Evolutionary conservation across 805 yeast genomes (phyloP), one percentile per base, ranked within the genome.

Genomic region (Sporopachydermia lactativora): DNA sequence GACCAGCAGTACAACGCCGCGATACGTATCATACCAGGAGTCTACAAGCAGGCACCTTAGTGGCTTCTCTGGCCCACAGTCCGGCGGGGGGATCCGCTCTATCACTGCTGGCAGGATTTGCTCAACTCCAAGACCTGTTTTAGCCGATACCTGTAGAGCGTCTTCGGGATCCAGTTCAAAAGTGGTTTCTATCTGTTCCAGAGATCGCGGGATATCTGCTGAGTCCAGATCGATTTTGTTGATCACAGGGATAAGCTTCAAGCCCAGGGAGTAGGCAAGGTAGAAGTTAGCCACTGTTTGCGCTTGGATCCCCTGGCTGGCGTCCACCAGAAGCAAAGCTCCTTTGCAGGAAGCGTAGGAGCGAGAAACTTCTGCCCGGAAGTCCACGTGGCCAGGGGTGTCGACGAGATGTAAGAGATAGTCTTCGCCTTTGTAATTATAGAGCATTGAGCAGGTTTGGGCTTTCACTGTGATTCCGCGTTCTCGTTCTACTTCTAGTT

Each of bases 311-410:
- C 97, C 97, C 53, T 92, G 96, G 2, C 89, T 71, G 1, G 97
- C 97, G 64, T 92, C 98, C 2, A 89, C 94, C 16, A 89, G 59
- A 35, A 89, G 58, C 35, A 89, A 61, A 0, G 96, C 96, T 11
- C 97, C 97, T 31, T 88, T 94, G 64, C 96, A 92, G 0, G 96
- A 82, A 2, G 96, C 96, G 59, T 88, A 88, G 4, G 95, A 83
- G 49, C 97, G 62, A 3, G 94, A 77, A 1, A 89, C 98, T 52
- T 89, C 98, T 5, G 92, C 80, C 41, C 96, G 66, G 58, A 89
- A 89, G 58, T 89, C 98, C 19, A 92, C 97, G 57, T 89, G 98
- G 0, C 98, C 98, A 0, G 98, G 98, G 0, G 97, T 89, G 58
- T 89, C 98, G 37, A 92, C 96, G 37, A 89, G 64, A 63, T 89